Evolutionary conservation across 331 rosid genomes (phyloP).

Genomic region (Rosa hybrid): DNA sequence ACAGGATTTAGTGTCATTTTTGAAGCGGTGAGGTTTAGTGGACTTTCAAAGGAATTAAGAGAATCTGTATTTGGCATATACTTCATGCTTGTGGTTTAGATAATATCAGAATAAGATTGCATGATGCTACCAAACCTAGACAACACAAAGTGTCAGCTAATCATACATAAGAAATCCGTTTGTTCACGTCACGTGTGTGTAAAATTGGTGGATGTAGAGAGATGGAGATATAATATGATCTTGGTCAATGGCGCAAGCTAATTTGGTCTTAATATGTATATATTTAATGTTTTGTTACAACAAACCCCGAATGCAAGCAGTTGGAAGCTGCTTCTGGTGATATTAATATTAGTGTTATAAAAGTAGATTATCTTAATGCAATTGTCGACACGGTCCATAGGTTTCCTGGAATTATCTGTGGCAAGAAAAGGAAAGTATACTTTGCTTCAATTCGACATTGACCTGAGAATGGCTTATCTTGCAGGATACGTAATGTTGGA

Average conservation of each 20-base stretch:
- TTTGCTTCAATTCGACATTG: neutral
- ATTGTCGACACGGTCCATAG: neutral
- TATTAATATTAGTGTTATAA: neutral
- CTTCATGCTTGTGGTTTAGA: neutral
- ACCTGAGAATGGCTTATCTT: neutral
- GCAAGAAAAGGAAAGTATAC: neutral
- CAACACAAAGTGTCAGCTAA: neutral
- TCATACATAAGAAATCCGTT: neutral
- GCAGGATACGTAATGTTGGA: neutral
- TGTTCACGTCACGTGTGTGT: neutral
- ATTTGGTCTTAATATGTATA: neutral
- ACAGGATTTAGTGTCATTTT: neutral
- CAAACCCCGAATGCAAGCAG: neutral
- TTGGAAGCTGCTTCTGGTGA: neutral
- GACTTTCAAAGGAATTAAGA: neutral
- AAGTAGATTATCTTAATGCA: neutral
- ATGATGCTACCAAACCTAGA: neutral
- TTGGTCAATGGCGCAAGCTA: neutral
- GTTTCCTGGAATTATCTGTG: neutral
- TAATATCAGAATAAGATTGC: neutral
- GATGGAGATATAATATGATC: neutral
- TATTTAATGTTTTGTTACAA: neutral
- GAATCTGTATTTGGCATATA: constrained; percentile 6
- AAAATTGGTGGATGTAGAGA: neutral
- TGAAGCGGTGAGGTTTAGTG: neutral